Evolutionary conservation across 371 early-diverging fungal genomes (phyloP).

Genomic region (Actinomucor elegans): DNA sequence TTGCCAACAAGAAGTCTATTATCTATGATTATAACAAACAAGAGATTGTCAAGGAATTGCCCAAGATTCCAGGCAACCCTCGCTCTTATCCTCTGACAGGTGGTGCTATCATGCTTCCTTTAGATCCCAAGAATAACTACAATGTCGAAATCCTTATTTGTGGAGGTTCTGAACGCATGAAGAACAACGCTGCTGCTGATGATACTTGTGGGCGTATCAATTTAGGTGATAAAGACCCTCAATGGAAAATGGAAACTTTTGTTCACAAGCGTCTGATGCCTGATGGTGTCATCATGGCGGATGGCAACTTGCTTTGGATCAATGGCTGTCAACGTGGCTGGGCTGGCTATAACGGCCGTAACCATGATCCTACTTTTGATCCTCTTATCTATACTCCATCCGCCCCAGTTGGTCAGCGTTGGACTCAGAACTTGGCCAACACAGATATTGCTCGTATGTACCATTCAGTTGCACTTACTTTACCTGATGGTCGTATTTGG

Average conservation of each 20-base stretch:
- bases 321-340: slow-evolving; percentile 68
- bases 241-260: slow-evolving; percentile 64
- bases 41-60: slow-evolving; percentile 49
- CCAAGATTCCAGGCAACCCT: slow-evolving; percentile 56
- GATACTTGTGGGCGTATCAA: slow-evolving; percentile 61
- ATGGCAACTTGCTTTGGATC: slow-evolving; percentile 59
- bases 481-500: slow-evolving; percentile 62
- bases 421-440: slow-evolving; percentile 42
- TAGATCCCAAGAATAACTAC: slow-evolving; percentile 61
- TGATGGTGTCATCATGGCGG: slow-evolving; percentile 60
- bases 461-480: slow-evolving; percentile 64
- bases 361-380: slow-evolving; percentile 56
- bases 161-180: slow-evolving; percentile 55
- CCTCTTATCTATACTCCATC: slow-evolving; percentile 61
- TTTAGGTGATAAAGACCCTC: slow-evolving; percentile 43
- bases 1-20: slow-evolving; percentile 54
- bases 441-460: slow-evolving; percentile 71
- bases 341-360: slow-evolving; percentile 56
- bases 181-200: slow-evolving; percentile 39
- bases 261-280: slow-evolving; percentile 63
- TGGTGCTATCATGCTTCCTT: slow-evolving; percentile 60
- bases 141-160: slow-evolving; percentile 61
- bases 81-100: slow-evolving; percentile 67
- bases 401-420: slow-evolving; percentile 47
- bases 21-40: slow-evolving; percentile 55